Evolutionary conservation across 2,329 filamentous ascomycete species (phyloP).

Genomic region (Cladosporium velox): DNA sequence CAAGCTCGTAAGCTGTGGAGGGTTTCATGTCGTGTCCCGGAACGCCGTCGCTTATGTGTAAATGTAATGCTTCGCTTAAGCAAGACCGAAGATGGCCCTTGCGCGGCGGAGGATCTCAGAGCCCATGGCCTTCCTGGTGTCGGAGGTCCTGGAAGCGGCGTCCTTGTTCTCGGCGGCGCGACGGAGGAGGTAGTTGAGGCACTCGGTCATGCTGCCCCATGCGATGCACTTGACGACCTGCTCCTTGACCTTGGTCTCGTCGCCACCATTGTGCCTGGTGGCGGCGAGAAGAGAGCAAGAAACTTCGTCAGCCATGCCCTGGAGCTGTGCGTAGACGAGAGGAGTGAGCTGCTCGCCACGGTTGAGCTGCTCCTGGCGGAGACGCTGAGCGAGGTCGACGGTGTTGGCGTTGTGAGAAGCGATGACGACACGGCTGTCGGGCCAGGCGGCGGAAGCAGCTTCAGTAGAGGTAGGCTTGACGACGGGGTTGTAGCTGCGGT

Average conservation of each 20-base stretch:
- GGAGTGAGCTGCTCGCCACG: constrained; percentile 47
- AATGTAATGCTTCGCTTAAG: constrained; percentile 12
- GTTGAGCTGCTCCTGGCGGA: constrained; percentile 50
- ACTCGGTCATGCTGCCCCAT: constrained; percentile 66
- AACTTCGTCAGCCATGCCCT: constrained; percentile 95
- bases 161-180: constrained; percentile 64
- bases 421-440: constrained; percentile 63
- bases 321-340: constrained; percentile 73
- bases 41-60: constrained; percentile 12
- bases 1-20: constrained; percentile 7
- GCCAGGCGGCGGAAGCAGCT: constrained; percentile 39
- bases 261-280: constrained; percentile 39
- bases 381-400: constrained; percentile 56
- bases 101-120: constrained; percentile 46
- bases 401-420: constrained; percentile 81
- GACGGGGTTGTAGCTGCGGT: constrained; percentile 59
- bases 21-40: constrained; percentile 1
- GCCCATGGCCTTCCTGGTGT: constrained; percentile 54
- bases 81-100: constrained; percentile 28
- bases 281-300: constrained; percentile 59
- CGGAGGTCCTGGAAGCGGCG: constrained; percentile 57
- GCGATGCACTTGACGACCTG: constrained; percentile 58
- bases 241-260: constrained; percentile 41
- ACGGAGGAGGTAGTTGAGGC: constrained; percentile 71
- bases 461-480: constrained; percentile 46